Evolutionary conservation across 2,329 filamentous ascomycete species (phyloP).

Genomic region (Aureobasidium sp.): DNA sequence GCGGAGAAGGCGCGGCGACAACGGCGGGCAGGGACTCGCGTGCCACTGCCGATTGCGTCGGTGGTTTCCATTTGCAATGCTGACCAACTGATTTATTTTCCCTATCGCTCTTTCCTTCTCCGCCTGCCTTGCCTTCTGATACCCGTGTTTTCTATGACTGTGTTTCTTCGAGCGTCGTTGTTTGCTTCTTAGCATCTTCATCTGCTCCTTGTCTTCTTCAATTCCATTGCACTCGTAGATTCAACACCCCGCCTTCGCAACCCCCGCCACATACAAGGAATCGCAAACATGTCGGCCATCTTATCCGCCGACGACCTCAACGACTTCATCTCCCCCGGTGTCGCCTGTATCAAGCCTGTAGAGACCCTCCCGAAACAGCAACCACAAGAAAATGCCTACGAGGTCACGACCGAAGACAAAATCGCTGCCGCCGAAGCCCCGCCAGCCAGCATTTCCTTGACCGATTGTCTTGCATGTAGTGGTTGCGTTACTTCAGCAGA

Average conservation of each 20-base stretch:
- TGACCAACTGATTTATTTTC: conserved; percentile 7
- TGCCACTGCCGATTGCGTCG: neutral
- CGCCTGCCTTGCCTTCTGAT: neutral
- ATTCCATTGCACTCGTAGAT: neutral
- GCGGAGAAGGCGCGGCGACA: conserved; percentile 6
- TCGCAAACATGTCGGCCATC: conserved; percentile 75
- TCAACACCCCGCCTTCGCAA: neutral
- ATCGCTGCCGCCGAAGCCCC: conserved; percentile 46
- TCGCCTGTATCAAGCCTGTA: conserved; percentile 96
- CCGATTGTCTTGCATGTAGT: conserved; percentile 93
- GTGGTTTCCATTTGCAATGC: neutral
- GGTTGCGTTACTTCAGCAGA: conserved; percentile 97
- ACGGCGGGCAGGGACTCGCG: neutral
- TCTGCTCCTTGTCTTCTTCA: neutral
- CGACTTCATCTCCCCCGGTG: conserved; percentile 96
- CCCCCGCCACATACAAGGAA: conserved; percentile 9
- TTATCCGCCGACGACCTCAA: conserved; percentile 94
- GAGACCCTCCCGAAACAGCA: conserved; percentile 69
- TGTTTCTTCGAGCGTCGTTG: neutral
- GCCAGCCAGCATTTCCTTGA: conserved; percentile 87
- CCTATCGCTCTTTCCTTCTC: neutral
- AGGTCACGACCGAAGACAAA: conserved; percentile 90
- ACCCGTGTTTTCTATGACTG: neutral
- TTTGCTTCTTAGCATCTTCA: neutral
- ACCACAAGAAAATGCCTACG: conserved; percentile 53